Evolutionary conservation across 2,329 filamentous ascomycete species (phyloP).

Genomic region (Westerdykella sp.): DNA sequence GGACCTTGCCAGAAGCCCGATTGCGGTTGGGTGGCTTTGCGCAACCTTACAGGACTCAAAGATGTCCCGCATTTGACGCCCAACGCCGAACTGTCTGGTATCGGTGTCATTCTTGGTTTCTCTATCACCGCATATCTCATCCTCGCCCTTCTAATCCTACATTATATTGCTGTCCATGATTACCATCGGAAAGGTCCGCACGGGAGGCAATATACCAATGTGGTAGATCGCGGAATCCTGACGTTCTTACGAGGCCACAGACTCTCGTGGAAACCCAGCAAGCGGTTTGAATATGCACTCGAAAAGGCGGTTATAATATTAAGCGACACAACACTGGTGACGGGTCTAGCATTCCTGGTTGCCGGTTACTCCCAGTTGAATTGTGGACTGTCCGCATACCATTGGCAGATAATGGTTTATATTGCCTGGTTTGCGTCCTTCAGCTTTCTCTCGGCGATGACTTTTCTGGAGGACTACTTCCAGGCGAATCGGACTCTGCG

Average conservation of each 20-base stretch:
- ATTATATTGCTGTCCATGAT: conserved; percentile 14
- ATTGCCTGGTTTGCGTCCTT: conserved; percentile 20
- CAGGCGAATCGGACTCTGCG: conserved; percentile 17
- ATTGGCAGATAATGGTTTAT: conserved; percentile 25
- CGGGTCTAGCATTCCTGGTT: conserved; percentile 18
- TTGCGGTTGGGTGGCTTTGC: conserved; percentile 16
- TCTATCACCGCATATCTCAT: conserved; percentile 22
- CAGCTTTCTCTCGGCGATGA: conserved; percentile 15
- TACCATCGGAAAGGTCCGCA: conserved; percentile 2
- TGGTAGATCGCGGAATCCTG: conserved; percentile 12
- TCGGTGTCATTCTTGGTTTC: conserved; percentile 23
- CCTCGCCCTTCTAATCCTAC: conserved; percentile 13
- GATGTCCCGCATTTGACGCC: conserved; percentile 11
- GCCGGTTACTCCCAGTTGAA: conserved; percentile 17
- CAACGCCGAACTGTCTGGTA: conserved; percentile 19
- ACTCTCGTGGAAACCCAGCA: conserved; percentile 16
- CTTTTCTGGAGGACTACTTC: conserved; percentile 17
- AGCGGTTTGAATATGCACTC: conserved; percentile 20
- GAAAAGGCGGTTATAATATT: conserved; percentile 26
- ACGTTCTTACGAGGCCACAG: conserved; percentile 9
- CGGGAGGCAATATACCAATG: conserved; percentile 8
- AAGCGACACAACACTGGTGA: conserved; percentile 21
- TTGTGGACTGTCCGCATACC: conserved; percentile 22
- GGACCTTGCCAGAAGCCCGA: conserved; percentile 12
- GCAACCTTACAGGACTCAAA: conserved; percentile 7